Base-by-base conservation (phyloP, 163 green algal species). In the Trebouxia gelatinosa region DNA sequence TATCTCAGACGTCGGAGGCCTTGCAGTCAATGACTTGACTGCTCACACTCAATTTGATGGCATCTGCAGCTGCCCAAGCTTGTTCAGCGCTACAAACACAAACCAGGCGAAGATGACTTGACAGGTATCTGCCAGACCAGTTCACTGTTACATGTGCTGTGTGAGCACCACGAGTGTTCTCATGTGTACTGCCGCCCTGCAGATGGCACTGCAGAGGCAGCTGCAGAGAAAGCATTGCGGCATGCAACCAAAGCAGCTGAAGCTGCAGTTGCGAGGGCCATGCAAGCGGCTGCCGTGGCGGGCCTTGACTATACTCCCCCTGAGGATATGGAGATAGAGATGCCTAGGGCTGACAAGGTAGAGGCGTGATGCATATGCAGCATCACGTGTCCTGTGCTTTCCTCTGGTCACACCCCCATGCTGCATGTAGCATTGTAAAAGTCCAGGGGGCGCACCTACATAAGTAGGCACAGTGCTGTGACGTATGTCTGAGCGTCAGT, bases 51-150 rank as follows among this genome's bases (percentile, higher is more conserved):
- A 54, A 13, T 54, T 9, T 9, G 43, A 23, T 13, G 43, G 62
- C 58, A 32, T 70, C 3, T 51, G 64, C 64, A 72, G 64, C 35
- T 72, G 64, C 64, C 64, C 32, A 72, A 72, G 38, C 64, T 72
- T 19, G 50, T 72, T 35, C 64, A 72, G 37, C 35, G 64, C 9
- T 19, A 54, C 35, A 72, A 72, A 34, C 35, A 72, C 3, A 72
- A 51, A 43, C 64, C 64, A 51, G 35, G 23, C 29, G 64, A 72
- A 43, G 64, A 72, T 5, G 64, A 72, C 64, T 23, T 72, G 32
- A 37, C 64, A 34, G 64, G 64, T 72, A 26, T 13, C 11, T 54
- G 13, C 11, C 19, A 71, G 35, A n/a, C 21, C 32, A 43, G 13
- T 46, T 4, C 61, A 46, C 11, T 38, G 57, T 21, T 21, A 66